Base-by-base conservation (phyloP, 1,284 basidiomycete genomes). In the Polyporus tsugae region DNA sequence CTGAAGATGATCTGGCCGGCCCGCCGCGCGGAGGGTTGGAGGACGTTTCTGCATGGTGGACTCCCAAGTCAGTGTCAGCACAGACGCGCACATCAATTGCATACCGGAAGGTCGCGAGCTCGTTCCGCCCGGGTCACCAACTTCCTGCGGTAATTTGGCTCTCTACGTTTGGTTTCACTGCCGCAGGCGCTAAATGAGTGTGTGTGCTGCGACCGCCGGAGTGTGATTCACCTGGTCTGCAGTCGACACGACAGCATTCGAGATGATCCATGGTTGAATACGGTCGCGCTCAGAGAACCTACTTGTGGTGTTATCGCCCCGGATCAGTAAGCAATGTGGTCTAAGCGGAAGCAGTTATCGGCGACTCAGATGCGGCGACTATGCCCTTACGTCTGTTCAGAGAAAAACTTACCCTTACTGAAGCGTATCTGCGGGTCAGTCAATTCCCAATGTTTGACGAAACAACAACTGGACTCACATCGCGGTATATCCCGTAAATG, bases 341-440 rank as follows among this genome's bases (percentile, higher is more conserved):
- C 22, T 15, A 6, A 15, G 13, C 17, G 11, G 22, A 52, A n/a
- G n/a, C n/a, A 59, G 4, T 25, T 19, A 1, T 60, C 35, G n/a
- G 5, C 0, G 1, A 83, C 92, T 81, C 74, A 95, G 93, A 94
- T 60, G 82, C 82, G 29, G 94, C 90, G 75, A 94, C 95, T 22
- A 88, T 87, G 0, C 94, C 92, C 74, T 95, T 95, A 63, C 90
- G 82, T 1, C 94, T 94, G 63, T 90, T 91, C 64, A 94, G 82
- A 7, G 94, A 94, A 75, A 94, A 93, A 69, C 88, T 91, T 0
- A 91, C 93, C 93, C 69, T 95, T 95, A 76, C 93, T 94, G 79
- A 97, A 97, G n/a, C 96, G 89, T 17, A 96, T 81, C 91, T 95
- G 39, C 1, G 17, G 19, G 4, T 10, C 22, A 7, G 22, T 49